phyloP scores from a whole-genome alignment of 768 basidiomycete genomes.

The Termitomyces sp. region DNA sequence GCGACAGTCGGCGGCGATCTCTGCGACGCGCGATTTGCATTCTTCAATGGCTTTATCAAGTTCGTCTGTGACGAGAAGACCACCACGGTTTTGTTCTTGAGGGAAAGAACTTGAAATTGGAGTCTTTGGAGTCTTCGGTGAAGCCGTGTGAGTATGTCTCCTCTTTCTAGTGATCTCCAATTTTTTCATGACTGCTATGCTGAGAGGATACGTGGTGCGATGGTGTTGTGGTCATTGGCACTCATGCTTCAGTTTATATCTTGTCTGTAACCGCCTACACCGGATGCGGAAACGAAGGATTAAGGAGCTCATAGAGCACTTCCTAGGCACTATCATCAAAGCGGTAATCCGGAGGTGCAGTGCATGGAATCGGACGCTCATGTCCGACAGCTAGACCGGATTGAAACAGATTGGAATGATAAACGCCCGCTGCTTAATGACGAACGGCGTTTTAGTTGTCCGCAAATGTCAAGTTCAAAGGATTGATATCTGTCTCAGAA shows the following conservation, averaged over 20 bases:
- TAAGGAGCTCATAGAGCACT: too few species aligned
- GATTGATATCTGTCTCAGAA: too few species aligned
- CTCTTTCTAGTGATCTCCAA: neutral
- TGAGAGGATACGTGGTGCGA: too few species aligned
- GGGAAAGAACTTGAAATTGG: neutral
- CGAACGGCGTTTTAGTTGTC: too few species aligned
- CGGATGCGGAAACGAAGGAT: neutral
- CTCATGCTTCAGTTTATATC: neutral
- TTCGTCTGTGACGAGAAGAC: conserved; percentile 45
- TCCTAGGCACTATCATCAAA: too few species aligned
- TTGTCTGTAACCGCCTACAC: neutral
- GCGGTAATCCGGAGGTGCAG: too few species aligned
- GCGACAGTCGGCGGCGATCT: conserved; percentile 40
- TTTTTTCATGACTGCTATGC: neutral
- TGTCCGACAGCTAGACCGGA: too few species aligned
- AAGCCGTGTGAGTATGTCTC: neutral
- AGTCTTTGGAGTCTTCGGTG: neutral
- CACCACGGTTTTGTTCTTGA: conserved; percentile 15
- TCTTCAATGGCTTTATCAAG: conserved; percentile 41
- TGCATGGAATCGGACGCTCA: too few species aligned
- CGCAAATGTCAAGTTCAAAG: too few species aligned
- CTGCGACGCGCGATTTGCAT: conserved; percentile 38
- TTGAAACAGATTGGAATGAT: too few species aligned
- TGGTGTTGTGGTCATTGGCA: neutral
- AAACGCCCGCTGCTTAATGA: too few species aligned